A percentile compares a stretch with the other conserved stretches of the same genome.
Evolutionary conservation across 1,139 yeast species (phyloP).

Genomic region (Hansenula anomala): DNA sequence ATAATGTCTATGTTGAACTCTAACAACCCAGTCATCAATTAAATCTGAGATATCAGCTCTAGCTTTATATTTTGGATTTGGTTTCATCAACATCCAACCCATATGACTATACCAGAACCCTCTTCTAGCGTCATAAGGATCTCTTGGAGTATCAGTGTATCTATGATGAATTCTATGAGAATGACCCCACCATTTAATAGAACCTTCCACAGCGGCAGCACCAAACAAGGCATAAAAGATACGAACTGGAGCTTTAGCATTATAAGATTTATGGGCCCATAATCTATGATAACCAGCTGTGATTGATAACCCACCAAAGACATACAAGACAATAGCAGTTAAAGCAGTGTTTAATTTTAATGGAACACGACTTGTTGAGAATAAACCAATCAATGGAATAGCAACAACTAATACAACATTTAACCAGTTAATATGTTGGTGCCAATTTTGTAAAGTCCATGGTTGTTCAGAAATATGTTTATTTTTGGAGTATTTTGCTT

Average conservation of each 20-base stretch:
- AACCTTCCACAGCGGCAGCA: conserved; percentile 94
- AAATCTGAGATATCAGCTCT: conserved; percentile 95
- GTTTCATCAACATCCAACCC: conserved; percentile 95
- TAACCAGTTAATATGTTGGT: conserved; percentile 89
- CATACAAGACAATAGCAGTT: conserved; percentile 60
- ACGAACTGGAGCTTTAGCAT: conserved; percentile 67
- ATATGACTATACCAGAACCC: conserved; percentile 96
- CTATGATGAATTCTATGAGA: conserved; percentile 97
- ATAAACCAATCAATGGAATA: conserved; percentile 64
- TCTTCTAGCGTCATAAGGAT: conserved; percentile 94
- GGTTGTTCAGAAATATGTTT: conserved; percentile 90
- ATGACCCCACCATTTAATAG: conserved; percentile 98
- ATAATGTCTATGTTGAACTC: conserved; percentile 92
- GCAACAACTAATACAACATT: conserved; percentile 72
- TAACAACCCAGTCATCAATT: conserved; percentile 83
- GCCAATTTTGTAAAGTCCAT: conserved; percentile 82
- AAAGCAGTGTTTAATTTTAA: conserved; percentile 56
- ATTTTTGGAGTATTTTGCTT: conserved; percentile 39
- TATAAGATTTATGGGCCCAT: conserved; percentile 87
- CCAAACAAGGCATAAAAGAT: conserved; percentile 79
- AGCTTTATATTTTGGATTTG: conserved; percentile 93
- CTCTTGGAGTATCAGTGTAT: conserved; percentile 94
- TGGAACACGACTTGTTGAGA: conserved; percentile 47
- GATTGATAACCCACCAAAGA: conserved; percentile 78
- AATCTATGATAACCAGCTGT: conserved; percentile 94